Base-by-base conservation (phyloP, 352 stramenopile species). In the Globisporangium rhizosaccharum region DNA sequence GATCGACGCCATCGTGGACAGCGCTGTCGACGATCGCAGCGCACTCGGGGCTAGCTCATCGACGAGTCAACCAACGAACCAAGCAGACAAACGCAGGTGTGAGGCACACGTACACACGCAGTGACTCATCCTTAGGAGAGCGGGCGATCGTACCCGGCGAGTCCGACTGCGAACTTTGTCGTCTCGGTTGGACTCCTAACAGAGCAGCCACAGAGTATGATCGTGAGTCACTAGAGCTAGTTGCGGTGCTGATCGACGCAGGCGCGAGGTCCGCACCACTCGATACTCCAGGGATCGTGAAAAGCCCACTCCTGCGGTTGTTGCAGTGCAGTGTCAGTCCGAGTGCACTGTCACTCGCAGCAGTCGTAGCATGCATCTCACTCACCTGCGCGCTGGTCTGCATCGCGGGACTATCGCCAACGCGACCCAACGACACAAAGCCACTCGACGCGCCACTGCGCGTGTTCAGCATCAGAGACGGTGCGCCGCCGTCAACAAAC, bases 111-210 rank as follows among this genome's bases (percentile, higher is more conserved):
- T 17, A 42, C 10, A 52, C 12, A 18, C 48, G 12, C 4, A 39
- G 23, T 14, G 10, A 14, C 1, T 0, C 12, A 25, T 5, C 11
- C 4, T 37, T 3, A n/a, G 17, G 28, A 37, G 15, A 3, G 0
- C 18, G 14, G 12, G 4, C 17, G 3, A 45, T 7, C 60, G 30
- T 36, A 68, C 62, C 57, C 46, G 17, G 51, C 28, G 4, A 65
- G 56, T 14, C 62, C 62, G n/a, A 65, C 57, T 20, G 48, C 53
- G 15, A 67, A 59, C 8, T 33, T 30, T 33, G 26, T 41, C 20
- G 61, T 15, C 5, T 36, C 23, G 15, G 17, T 47, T 28, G 61
- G 55, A 28, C 50, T 63, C 61, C 61, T 67, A 28, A 7, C 26
- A 20, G 10, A 37, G 23, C 25, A 52, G 28, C 7, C 26, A 44